Base-by-base conservation (phyloP, 352 stramenopile species). In the Globisporangium cystogenes region DNA sequence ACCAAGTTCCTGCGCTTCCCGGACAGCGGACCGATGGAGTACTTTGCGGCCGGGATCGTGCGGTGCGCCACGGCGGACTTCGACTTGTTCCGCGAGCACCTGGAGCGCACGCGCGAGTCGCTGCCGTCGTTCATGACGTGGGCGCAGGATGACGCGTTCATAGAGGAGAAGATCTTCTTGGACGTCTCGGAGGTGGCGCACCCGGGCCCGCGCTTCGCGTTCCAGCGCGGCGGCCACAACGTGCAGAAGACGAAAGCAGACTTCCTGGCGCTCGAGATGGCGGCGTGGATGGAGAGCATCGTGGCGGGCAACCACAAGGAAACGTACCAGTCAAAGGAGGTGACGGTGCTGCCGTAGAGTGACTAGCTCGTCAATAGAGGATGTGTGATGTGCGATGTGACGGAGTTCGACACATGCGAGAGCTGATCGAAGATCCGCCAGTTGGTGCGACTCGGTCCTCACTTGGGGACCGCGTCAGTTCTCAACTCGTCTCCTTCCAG, bases 231-330 rank as follows among this genome's bases (percentile, higher is more conserved):
- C 1, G 78, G 78, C 3, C 81, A 90, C 72, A 91, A 90, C 53
- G 63, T 91, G 18, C 81, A 91, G 56, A 90, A 91, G 64, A 86
- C 76, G n/a, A 72, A 83, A 43, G 81, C 76, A 0, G 53, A 39
- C 14, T 49, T 74, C n/a, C 42, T 91, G 1, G 76, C 76, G 0
- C 20, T 61, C 5, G 63, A 81, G 51, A 64, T 89, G 47, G 36
- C 66, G 1, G 6, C 42, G 6, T 91, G 81, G 77, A 79, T 87
- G 55, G 49, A 51, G 31, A 58, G 57, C 24, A 61, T 79, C n/a
- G 37, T 72, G 4, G 21, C 29, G n/a, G 47, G 41, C 5, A 55
- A 45, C n/a, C 47, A 61, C 45, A 29, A 36, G 12, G 15, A 48
- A 40, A 21, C 14, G 37, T 43, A 43, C 37, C 16, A 35, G n/a